Conservation (phyloP, 768 basidiomycete species). For the Mrakia gelida region DNA sequence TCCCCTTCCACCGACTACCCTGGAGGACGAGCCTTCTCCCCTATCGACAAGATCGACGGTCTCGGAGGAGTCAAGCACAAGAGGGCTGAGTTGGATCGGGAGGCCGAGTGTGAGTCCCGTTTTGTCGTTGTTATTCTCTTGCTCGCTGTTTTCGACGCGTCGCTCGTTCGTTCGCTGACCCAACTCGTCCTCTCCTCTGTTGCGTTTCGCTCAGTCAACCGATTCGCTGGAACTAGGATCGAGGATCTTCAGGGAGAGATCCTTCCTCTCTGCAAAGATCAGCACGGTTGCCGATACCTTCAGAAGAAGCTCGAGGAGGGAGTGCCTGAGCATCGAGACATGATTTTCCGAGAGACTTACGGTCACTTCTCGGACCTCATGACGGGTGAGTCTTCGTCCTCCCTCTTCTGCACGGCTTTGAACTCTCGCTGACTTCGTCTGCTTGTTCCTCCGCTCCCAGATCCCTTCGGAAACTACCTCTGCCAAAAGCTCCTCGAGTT, state of each 20-base stretch:
- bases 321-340: slow-evolving; percentile 89
- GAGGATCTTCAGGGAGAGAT: slow-evolving; percentile 97
- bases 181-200: neutral
- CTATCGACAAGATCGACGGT: slow-evolving; percentile 78
- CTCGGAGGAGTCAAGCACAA: slow-evolving; percentile 91
- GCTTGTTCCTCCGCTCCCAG: slow-evolving; percentile 45
- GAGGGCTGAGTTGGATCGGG: slow-evolving; percentile 81
- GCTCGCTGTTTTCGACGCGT: neutral
- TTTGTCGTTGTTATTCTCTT: neutral
- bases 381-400: slow-evolving; percentile 61
- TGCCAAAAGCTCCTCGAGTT: slow-evolving; percentile 97
- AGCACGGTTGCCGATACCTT: slow-evolving; percentile 95
- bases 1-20: slow-evolving; percentile 36
- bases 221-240: slow-evolving; percentile 89
- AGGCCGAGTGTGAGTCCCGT: slow-evolving; percentile 55
- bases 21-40: slow-evolving; percentile 51
- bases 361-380: slow-evolving; percentile 96
- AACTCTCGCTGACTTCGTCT: neutral
- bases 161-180: neutral
- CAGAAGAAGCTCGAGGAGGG: slow-evolving; percentile 99
- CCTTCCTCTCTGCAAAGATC: slow-evolving; percentile 90
- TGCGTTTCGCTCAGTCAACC: slow-evolving; percentile 67
- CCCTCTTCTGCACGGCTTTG: slow-evolving; percentile 26
- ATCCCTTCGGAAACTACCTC: slow-evolving; percentile 98
- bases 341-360: slow-evolving; percentile 99